phyloP scores from a whole-genome alignment of 768 basidiomycete species.

The Russula virescens region DNA sequence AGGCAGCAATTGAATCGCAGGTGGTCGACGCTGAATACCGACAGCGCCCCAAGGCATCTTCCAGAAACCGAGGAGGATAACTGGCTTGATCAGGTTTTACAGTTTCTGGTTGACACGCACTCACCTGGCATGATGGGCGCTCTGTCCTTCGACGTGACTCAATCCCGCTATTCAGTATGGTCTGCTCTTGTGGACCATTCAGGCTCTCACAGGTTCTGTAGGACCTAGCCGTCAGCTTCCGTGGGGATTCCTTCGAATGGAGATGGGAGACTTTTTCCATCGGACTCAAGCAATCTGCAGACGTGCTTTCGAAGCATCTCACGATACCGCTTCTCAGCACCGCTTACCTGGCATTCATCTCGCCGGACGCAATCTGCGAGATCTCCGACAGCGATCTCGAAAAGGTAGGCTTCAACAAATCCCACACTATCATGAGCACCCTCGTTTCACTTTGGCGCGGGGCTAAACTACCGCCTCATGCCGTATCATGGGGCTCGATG shows the following conservation, averaged over 20 bases:
- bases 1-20: conserved; percentile 42
- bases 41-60: conserved; percentile 27
- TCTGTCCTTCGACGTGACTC: conserved; percentile 51
- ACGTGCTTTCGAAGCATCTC: conserved; percentile 72
- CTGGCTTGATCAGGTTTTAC: conserved; percentile 54
- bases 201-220: conserved; percentile 29
- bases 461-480: conserved; percentile 14
- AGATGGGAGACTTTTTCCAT: conserved; percentile 69
- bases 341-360: conserved; percentile 61
- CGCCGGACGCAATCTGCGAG: conserved; percentile 50
- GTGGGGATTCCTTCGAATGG: conserved; percentile 63
- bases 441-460: conserved; percentile 20
- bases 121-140: conserved; percentile 56
- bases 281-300: conserved; percentile 59
- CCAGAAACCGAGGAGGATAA: conserved; percentile 46
- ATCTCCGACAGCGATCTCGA: conserved; percentile 56
- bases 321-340: conserved; percentile 70
- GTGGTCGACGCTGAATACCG: conserved; percentile 58
- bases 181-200: conserved; percentile 18
- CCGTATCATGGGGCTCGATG: conserved; percentile 1
- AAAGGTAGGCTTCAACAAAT: conserved; percentile 42
- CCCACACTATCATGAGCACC: conserved; percentile 13
- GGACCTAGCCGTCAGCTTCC: conserved; percentile 64
- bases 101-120: conserved; percentile 53
- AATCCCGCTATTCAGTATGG: conserved; percentile 56